Evolutionary conservation across 805 yeast genomes (phyloP).

Genomic region (Pichia exigua): DNA sequence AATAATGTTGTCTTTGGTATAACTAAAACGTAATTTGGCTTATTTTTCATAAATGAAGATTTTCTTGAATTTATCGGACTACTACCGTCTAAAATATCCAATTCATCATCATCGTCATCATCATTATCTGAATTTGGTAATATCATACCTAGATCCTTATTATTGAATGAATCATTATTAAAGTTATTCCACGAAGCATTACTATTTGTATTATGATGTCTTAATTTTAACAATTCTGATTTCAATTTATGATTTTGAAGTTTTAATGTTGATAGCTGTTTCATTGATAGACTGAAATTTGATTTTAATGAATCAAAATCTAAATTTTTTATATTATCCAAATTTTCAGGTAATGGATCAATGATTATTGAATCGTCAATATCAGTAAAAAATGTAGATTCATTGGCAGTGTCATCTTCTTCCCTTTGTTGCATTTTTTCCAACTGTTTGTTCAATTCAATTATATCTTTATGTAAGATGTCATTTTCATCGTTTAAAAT

Average conservation of each 20-base stretch:
- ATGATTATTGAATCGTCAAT: constrained; percentile 27
- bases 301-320: constrained; percentile 62
- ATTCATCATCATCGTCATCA: constrained; percentile 1
- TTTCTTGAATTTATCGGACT: constrained; percentile 5
- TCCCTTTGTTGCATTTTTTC: constrained; percentile 16
- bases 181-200: constrained; percentile 13
- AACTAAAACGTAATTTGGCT: constrained; percentile 4
- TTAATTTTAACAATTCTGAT: constrained; percentile 4
- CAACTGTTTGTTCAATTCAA: constrained; percentile 16
- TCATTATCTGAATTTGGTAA: background rate
- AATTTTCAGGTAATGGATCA: constrained; percentile 32
- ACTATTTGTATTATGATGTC: background rate
- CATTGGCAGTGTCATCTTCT: constrained; percentile 11
- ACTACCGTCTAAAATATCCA: constrained; percentile 4
- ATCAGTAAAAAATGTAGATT: constrained; percentile 24
- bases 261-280: constrained; percentile 54
- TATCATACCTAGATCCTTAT: background rate
- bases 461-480: constrained; percentile 36
- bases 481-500: constrained; percentile 68
- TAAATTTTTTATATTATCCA: constrained; percentile 36
- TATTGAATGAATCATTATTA: constrained; percentile 10
- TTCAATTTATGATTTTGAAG: constrained; percentile 10
- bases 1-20: constrained; percentile 7
- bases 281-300: constrained; percentile 57
- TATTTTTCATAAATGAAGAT: background rate